phyloP scores from a whole-genome alignment of 1,284 basidiomycete genomes.

The Apiotrichum gamsii region DNA sequence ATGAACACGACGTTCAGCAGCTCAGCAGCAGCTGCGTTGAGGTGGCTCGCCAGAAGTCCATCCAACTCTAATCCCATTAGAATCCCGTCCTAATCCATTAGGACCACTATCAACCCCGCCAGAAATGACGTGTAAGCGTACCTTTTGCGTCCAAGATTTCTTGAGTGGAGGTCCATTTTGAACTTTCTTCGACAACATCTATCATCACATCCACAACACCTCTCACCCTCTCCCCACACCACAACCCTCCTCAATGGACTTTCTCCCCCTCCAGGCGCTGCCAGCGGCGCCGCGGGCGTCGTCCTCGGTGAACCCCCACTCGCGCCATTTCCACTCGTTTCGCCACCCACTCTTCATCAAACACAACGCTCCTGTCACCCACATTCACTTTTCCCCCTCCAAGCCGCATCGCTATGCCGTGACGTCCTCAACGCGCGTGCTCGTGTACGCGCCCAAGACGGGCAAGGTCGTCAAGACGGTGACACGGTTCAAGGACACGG shows the following conservation, averaged over 20 bases:
- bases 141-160: constrained; percentile 4
- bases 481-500: constrained; percentile 92
- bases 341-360: constrained; percentile 58
- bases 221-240: neutral
- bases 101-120: too few species aligned
- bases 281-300: constrained; percentile 38
- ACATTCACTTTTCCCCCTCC: constrained; percentile 77
- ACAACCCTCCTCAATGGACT: constrained; percentile 41
- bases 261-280: constrained; percentile 39
- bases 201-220: neutral
- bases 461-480: constrained; percentile 95
- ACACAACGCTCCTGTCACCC: constrained; percentile 88
- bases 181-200: neutral
- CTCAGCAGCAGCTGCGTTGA: too few species aligned
- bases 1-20: too few species aligned
- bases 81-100: too few species aligned
- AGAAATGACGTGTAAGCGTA: too few species aligned
- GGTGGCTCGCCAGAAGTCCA: too few species aligned
- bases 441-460: constrained; percentile 92
- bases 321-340: constrained; percentile 47
- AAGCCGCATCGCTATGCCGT: constrained; percentile 91
- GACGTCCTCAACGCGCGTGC: constrained; percentile 85
- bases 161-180: constrained; percentile 5
- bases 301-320: constrained; percentile 43
- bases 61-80: too few species aligned